phyloP scores from a whole-genome alignment of 208 protist species.

The Crithidia sp. region DNA sequence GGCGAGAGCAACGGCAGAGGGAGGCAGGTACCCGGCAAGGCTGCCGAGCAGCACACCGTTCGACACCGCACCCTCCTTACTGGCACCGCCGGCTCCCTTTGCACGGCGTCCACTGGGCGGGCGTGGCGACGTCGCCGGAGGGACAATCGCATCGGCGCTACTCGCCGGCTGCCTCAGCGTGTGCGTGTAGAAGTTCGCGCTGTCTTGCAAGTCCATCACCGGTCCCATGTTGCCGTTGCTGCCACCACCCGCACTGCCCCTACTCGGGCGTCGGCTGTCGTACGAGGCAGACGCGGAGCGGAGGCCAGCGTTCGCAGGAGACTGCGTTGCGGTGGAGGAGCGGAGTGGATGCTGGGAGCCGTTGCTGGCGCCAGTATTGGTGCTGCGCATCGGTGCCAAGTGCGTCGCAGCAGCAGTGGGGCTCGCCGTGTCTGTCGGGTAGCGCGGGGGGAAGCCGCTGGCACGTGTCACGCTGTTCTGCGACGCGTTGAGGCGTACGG shows the following conservation, averaged over 20 bases:
- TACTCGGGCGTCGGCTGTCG: constrained; percentile 2
- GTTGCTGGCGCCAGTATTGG: neutral
- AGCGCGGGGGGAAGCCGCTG: constrained; percentile 6
- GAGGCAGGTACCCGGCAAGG: constrained; percentile 18
- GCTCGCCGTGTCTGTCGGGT: constrained; percentile 4
- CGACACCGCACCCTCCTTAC: neutral
- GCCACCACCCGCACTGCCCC: neutral
- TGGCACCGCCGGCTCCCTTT: neutral
- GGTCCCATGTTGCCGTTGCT: neutral
- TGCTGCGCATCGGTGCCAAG: neutral
- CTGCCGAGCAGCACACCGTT: constrained; percentile 22
- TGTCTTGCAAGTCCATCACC: neutral
- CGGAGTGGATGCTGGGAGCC: neutral
- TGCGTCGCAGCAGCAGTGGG: neutral
- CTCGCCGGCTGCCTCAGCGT: neutral
- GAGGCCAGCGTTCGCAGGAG: neutral
- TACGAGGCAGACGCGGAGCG: constrained; percentile 3
- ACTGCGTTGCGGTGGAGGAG: neutral
- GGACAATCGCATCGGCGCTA: neutral
- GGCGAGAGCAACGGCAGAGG: constrained; percentile 13
- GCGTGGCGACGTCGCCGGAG: neutral
- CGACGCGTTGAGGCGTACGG: constrained; percentile 8
- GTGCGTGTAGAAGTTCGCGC: neutral
- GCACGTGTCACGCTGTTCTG: neutral
- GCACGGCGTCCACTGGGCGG: neutral